A percentile compares a stretch with the other conserved stretches of the same genome.
Evolutionary conservation across 768 basidiomycete genomes (phyloP).

Genomic region (Clitopilus hobsonii): DNA sequence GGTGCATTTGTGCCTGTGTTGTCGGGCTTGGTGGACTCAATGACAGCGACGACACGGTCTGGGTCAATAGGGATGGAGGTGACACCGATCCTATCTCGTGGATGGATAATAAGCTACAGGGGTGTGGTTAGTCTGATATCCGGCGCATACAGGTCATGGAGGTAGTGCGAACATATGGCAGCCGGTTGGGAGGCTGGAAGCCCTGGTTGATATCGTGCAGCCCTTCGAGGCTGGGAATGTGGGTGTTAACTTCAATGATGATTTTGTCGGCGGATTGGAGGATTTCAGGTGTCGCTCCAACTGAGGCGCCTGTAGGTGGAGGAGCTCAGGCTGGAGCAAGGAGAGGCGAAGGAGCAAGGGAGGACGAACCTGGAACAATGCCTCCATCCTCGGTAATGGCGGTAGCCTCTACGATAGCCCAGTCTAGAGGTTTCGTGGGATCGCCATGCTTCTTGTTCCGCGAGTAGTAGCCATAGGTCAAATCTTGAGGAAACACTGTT

Average conservation of each 20-base stretch:
- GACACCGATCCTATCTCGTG: conserved; percentile 38
- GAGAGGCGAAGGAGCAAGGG: neutral
- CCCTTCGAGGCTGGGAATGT: conserved; percentile 40
- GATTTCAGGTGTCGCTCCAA: conserved; percentile 45
- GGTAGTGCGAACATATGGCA: conserved; percentile 29
- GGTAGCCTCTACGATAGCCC: conserved; percentile 48
- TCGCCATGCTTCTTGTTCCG: conserved; percentile 40
- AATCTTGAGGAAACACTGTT: conserved; percentile 45
- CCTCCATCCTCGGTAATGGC: conserved; percentile 43
- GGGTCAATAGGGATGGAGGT: conserved; percentile 44
- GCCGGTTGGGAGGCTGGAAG: conserved; percentile 37
- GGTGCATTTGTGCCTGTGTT: conserved; percentile 42
- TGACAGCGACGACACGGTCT: conserved; percentile 40
- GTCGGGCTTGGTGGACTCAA: conserved; percentile 35
- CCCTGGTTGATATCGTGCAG: conserved; percentile 45
- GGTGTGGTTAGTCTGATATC: neutral
- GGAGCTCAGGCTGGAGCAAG: neutral
- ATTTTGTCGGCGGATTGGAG: conserved; percentile 44
- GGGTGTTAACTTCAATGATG: conserved; percentile 46
- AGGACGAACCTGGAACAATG: conserved; percentile 33
- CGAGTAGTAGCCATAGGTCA: conserved; percentile 43
- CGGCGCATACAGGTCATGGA: neutral
- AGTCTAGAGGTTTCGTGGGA: conserved; percentile 38
- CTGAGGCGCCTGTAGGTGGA: conserved; percentile 30
- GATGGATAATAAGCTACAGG: conserved; percentile 34